Conservation (phyloP, 2,329 filamentous ascomycete species). For the Colletotrichum horii region DNA sequence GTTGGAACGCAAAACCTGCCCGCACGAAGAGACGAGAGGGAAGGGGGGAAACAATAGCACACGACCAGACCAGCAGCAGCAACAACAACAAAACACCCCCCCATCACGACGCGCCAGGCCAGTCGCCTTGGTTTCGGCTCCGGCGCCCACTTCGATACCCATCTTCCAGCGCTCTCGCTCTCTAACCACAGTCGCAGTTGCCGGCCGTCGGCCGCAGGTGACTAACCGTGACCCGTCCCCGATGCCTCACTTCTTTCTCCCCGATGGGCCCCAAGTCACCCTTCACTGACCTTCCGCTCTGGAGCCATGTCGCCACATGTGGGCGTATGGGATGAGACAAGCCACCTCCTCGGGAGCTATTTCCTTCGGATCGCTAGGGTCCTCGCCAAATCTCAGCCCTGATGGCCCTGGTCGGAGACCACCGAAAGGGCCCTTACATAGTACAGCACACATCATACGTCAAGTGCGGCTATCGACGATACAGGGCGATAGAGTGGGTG, state of each 20-base stretch:
- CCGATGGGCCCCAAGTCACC: neutral
- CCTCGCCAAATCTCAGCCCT: constrained; percentile 20
- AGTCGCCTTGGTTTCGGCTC: constrained; percentile 7
- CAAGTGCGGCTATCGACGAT: constrained; percentile 16
- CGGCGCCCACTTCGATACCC: neutral
- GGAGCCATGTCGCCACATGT: constrained; percentile 25
- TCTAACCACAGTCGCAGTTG: neutral
- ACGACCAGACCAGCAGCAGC: neutral
- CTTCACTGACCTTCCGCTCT: neutral
- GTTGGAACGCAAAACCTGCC: constrained; percentile 9
- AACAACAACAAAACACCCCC: neutral
- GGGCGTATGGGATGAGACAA: constrained; percentile 39
- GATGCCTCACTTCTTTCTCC: constrained; percentile 16
- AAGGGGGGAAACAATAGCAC: neutral
- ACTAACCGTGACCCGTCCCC: neutral
- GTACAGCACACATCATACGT: neutral
- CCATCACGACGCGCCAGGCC: neutral
- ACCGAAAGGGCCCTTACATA: neutral
- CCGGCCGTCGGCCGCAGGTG: constrained; percentile 4
- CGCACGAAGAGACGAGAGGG: neutral
- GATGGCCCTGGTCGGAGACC: constrained; percentile 16
- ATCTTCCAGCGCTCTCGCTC: neutral
- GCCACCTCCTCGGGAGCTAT: constrained; percentile 36
- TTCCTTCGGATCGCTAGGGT: constrained; percentile 20
- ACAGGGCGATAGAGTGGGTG: constrained; percentile 3